Base-by-base conservation (phyloP, 2,329 filamentous ascomycete species). In the Talaromyces sp. region DNA sequence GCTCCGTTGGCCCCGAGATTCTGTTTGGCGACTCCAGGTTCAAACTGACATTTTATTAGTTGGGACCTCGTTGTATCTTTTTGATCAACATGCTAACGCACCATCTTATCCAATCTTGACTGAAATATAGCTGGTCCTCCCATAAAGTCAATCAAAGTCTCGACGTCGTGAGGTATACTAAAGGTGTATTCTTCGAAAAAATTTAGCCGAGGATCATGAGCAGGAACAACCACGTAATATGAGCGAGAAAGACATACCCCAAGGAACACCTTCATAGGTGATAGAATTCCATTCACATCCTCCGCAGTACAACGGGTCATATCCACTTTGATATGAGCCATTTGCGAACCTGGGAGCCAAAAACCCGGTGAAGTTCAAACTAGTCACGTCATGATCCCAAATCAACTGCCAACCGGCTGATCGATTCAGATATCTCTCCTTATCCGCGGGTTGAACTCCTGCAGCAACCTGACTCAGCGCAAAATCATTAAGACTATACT, bases 321-420 rank as follows among this genome's bases (percentile, higher is more conserved):
- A 77, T 0, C 62, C 71, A 70, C 79, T 79, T 65, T 77, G 66
- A 56, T 80, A 88, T 3, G 76, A 76, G 2, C 82, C 80, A 63
- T 82, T 79, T 13, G 80, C 72, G 62, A 78, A 77, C 36, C 84
- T 82, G 0, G 89, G 89, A 0, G 88, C 88, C 11, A 91, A 76
- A 68, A 78, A 70, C 63, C 77, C 77, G 0, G 78, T 82, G 73
- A 89, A 90, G 7, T 83, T 84, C 0, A 89, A 80, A 0, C 85
- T 85, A 2, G 79, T 79, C 29, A 86, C 82, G 47, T 84, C 74
- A 0, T 82, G 72, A 72, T 91, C 86, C 88, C 88, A 91, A 67
- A 91, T 88, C 70, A 89, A 90, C 31, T 86, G 84, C 89, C 89
- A 92, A 67, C 90, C 88, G n/a, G 83, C 81, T 1, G 87, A 89